These are phyloP conservation scores for Saccharomyces uvarum DNA, from an alignment of 1,139 yeast genomes.

Conservation along the genomic window DNA sequence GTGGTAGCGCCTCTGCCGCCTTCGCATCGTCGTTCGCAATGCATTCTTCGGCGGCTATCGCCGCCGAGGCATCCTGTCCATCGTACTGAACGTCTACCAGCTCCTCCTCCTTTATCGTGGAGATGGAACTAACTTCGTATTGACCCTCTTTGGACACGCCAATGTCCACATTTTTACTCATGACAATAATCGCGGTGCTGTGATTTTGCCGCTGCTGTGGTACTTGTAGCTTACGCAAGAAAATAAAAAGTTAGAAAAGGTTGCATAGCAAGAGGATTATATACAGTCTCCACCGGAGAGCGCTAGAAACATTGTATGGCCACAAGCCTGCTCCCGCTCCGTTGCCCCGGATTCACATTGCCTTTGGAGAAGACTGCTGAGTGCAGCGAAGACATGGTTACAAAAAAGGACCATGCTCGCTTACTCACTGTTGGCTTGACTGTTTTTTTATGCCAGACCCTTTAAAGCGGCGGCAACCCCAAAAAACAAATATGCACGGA, in stretches of 20 bases:
- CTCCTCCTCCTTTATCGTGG: neutral
- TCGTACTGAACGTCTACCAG: neutral
- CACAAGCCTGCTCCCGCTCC: neutral
- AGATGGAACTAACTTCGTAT: neutral
- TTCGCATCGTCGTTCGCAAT: neutral
- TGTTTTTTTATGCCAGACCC: neutral
- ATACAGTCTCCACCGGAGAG: neutral
- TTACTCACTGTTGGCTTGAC: neutral
- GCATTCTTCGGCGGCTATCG: neutral
- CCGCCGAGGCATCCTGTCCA: neutral
- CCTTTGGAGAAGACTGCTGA: neutral
- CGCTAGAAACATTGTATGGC: neutral
- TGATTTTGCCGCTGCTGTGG: neutral
- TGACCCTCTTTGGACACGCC: neutral
- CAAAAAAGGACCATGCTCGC: neutral
- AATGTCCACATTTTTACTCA: neutral
- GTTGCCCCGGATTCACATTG: neutral
- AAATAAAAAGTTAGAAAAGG: neutral
- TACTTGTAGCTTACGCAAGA: neutral
- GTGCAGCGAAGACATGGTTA: neutral
- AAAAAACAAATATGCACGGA: neutral
- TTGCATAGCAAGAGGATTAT: neutral
- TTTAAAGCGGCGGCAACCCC: neutral
- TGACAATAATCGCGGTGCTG: neutral
- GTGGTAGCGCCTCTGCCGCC: slow-evolving; percentile 1